Evolutionary conservation across 164 flowering plant genomes (phyloP), one percentile per base, ranked within the genome.

Genomic region (Magnolia kwangsiensis): DNA sequence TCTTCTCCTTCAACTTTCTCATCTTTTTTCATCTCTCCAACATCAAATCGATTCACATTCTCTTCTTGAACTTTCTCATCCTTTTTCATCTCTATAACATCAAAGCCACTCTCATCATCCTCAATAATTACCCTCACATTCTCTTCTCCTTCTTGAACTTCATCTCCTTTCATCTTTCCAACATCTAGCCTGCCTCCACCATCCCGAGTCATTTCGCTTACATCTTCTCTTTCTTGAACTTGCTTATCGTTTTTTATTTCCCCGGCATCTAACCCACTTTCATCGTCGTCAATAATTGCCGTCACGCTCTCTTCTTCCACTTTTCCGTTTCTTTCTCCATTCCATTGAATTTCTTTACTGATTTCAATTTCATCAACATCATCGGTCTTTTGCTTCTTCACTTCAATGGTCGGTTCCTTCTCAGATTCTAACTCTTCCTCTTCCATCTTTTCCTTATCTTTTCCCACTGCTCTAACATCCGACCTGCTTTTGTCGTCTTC

Each of bases 121-220:
- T 11, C 10, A 31, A 45, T 18, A 29, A 51, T 21, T 72, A 23
- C 74, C 63, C 21, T 51, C n/a, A 20, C 63, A 72, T 72, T 11
- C 51, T 11, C 63, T 11, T 51, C 19, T 55, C 82, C 45, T 75
- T 75, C 8, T 66, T 18, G 20, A 13, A 24, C 45, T 58, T 29
- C 45, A 63, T 20, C 50, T 3, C 37, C 45, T 51, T 31, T 29
- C 66, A 51, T 74, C 50, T 72, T 8, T 55, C 61, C 61, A 55
- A 55, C 20, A 55, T 21, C 51, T 1, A 37, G 19, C 45, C 49
- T 31, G 55, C 37, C 45, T 16, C 1, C 55, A 71, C 27, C 69
- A 58, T 74, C 37, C 68, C 4, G 65, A 51, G 68, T 13, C 14
- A 51, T 63, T 11, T 69, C 82, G 58, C 74, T 67, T 55, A 75